Evolutionary conservation across 495 filamentous ascomycete species (phyloP), one percentile per base, ranked within the genome.

Genomic region (Aspergillus sclerotiicarbonarius): DNA sequence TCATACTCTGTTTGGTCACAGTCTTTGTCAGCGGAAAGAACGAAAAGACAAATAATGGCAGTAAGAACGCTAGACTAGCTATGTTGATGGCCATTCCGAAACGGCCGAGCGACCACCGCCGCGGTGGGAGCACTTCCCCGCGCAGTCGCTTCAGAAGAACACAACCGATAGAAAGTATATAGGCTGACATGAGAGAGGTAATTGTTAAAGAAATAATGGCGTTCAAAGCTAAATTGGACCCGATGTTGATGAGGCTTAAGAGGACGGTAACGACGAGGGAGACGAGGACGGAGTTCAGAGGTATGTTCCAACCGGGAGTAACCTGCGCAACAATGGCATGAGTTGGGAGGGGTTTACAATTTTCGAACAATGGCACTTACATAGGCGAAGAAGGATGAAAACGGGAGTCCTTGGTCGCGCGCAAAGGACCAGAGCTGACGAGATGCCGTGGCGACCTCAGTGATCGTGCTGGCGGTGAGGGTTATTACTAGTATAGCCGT

Each of bases 391-490:
- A 78, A 81, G 0, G 59, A 62, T 9, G 79, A 82, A 58, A 82
- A 84, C 12, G 83, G 84, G 8, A 85, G 66, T 3, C 84, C 83
- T 10, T 70, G 60, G 57, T 85, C 83, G 19, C 83, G 71, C 6
- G 81, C 81, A 67, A 83, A 86, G 4, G 81, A 78, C 75, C 76
- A 84, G 1, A 84, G 71, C 66, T 85, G 83, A 0, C 82, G 73
- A 9, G 82, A 84, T 10, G 81, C 76, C 0, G 82, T 83, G 7
- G 83, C 79, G 13, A 83, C 78, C 54, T 80, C 75, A 52, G 76
- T 82, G 53, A 85, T 76, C 1, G 76, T 76, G 15, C 78, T 78
- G 29, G 72, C 76, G 12, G 77, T 73, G 6, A 80, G 61, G 6
- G 80, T 73, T 10, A 86, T 58, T 6, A 82, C 67, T 30, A 85